These are phyloP conservation scores for Leccinum truebloodii DNA, from an alignment of 768 basidiomycete species.

Conservation along the genomic window DNA sequence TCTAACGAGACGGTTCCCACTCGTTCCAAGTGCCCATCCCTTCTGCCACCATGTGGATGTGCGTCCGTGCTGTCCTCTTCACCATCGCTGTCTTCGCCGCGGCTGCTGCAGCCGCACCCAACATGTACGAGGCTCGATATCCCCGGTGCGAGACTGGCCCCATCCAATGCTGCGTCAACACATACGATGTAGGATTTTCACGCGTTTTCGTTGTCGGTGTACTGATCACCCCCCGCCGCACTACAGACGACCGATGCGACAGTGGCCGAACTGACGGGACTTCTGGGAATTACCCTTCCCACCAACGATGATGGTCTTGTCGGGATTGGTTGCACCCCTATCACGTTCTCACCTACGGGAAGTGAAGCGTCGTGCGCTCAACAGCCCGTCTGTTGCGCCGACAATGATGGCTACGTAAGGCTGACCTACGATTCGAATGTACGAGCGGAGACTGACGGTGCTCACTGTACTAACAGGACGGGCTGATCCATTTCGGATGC, in stretches of 20 bases:
- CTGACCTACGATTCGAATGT: not conserved
- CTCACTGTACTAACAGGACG: constrained; percentile 4
- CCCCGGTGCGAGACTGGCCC: constrained; percentile 15
- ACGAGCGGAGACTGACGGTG: not conserved
- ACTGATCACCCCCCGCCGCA: not conserved
- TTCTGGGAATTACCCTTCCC: constrained; percentile 2
- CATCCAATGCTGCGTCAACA: constrained; percentile 11
- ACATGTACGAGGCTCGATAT: constrained; percentile 1
- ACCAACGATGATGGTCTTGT: not conserved
- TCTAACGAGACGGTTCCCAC: not conserved
- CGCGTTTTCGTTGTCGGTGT: not conserved
- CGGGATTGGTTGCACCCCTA: constrained; percentile 9
- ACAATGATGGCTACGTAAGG: constrained; percentile 13
- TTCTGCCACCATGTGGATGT: constrained; percentile 7
- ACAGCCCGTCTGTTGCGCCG: constrained; percentile 22
- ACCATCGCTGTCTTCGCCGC: constrained; percentile 14
- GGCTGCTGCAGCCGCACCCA: constrained; percentile 10
- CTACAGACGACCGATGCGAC: not conserved
- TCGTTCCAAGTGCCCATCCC: not conserved
- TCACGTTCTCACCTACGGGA: not conserved
- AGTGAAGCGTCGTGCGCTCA: constrained; percentile 6
- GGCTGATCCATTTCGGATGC: constrained; percentile 16
- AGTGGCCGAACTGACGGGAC: not conserved
- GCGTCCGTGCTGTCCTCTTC: constrained; percentile 6
- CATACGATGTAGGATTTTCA: not conserved